Evolutionary conservation across 257 asterid genomes (phyloP), one percentile per base, ranked within the genome.

Genomic region (Henckelia pumila): DNA sequence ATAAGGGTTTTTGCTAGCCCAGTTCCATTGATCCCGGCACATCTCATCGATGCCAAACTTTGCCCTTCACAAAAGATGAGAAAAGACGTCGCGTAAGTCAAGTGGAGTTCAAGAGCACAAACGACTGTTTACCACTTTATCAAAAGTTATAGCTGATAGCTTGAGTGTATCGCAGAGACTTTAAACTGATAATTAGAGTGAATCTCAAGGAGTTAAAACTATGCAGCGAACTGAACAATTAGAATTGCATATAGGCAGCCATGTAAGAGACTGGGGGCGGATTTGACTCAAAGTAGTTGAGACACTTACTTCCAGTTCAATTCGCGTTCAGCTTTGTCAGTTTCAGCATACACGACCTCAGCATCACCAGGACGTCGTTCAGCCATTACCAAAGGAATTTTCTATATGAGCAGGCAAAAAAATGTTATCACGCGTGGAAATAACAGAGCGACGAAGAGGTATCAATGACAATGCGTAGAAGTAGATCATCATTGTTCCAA

Each of bases 331-430:
- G 97, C 97, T 71, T 80, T 86, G 28, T 83, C 79, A 0, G 95
- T 91, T 67, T 88, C 77, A 61, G 93, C 95, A 26, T 83, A 91
- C 17, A 91, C 87, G 2, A 71, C 59, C 87, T 86, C 96, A n/a
- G 95, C 96, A 83, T 91, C 97, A 57, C 97, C 97, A 58, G 97
- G 85, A 25, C 96, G 87, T 64, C 97, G 86, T 59, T 68, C 87
- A 49, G 91, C 86, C 79, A 69, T 82, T 70, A 86, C 86, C 84
- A 88, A 61, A 2, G 93, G 96, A 68, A 88, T 86, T 84, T 88
- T 84, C 97, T 91, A 37, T 2, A 63, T 8, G 40, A 69, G 58
- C 14, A 58, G 22, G 8, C 26, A 25, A 23, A 29, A 55, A 47
- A 58, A 44, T 17, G 30, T 66, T 24, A 63, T 3, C 58, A 47